Conservation (phyloP, 768 basidiomycete species). For the Rhizopogon vesiculosus region DNA sequence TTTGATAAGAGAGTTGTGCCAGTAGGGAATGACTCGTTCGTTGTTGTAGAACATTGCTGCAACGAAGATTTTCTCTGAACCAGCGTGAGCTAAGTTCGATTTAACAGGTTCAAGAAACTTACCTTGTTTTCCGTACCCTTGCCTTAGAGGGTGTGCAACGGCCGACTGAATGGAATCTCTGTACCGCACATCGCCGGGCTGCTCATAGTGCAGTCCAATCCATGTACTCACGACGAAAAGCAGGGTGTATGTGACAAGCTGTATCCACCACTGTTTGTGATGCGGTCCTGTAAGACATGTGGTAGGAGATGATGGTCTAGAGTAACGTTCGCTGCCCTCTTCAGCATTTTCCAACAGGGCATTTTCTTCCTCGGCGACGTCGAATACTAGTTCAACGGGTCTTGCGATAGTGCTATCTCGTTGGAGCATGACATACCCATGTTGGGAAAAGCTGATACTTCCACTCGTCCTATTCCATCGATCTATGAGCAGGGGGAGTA, state of each 20-base stretch:
- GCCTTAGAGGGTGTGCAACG: background rate
- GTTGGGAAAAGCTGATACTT: background rate
- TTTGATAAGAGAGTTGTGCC: conserved; percentile 30
- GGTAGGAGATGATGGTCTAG: background rate
- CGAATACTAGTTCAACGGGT: background rate
- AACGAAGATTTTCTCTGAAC: conserved; percentile 29
- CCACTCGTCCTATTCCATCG: background rate
- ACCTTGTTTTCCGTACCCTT: conserved; percentile 6
- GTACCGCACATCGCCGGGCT: conserved; percentile 6
- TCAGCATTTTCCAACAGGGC: background rate
- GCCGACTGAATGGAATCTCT: background rate
- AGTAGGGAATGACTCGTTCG: conserved; percentile 32
- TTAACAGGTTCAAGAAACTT: background rate
- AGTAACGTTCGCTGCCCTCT: background rate
- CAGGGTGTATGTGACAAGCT: background rate
- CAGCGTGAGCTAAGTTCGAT: background rate
- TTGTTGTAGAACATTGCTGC: conserved; percentile 40
- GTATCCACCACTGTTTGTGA: background rate
- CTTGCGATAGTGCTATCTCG: background rate
- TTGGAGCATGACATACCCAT: background rate
- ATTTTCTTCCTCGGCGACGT: background rate
- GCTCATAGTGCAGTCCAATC: conserved; percentile 1
- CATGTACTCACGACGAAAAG: background rate
- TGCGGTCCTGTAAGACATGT: too few species aligned
- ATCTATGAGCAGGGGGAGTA: background rate